These are phyloP conservation scores for Roridomyces roridus DNA, from an alignment of 768 basidiomycete genomes.

Conservation along the genomic window DNA sequence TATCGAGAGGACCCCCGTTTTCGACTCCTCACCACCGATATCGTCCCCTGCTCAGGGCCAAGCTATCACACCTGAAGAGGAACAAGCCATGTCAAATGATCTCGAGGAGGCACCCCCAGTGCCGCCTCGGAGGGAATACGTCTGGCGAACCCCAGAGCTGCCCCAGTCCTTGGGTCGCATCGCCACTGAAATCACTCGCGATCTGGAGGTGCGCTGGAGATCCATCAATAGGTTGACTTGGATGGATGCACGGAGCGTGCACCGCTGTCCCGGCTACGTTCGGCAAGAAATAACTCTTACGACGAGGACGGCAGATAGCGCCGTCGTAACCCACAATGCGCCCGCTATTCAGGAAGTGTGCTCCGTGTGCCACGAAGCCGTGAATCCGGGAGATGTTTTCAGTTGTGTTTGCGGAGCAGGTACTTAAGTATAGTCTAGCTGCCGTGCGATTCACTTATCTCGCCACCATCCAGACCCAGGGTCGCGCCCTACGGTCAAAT, in stretches of 20 bases:
- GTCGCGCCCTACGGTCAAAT: too few relatives aligned
- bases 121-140: neutral
- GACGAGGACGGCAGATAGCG: neutral
- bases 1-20: neutral
- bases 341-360: neutral
- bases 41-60: neutral
- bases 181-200: neutral
- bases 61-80: too few relatives aligned
- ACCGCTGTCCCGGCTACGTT: neutral
- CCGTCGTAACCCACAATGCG: neutral
- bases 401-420: neutral
- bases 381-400: neutral
- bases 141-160: neutral
- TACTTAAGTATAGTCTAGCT: neutral
- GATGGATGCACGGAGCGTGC: neutral
- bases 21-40: neutral
- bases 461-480: too few relatives aligned
- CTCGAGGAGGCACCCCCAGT: neutral
- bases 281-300: neutral
- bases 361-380: neutral
- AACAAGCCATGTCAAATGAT: too few relatives aligned
- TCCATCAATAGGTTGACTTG: neutral
- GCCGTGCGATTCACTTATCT: too few relatives aligned
- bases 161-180: neutral
- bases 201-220: neutral